Conservation (phyloP, 2,329 filamentous ascomycete species). For the Aspergillus sp. region DNA sequence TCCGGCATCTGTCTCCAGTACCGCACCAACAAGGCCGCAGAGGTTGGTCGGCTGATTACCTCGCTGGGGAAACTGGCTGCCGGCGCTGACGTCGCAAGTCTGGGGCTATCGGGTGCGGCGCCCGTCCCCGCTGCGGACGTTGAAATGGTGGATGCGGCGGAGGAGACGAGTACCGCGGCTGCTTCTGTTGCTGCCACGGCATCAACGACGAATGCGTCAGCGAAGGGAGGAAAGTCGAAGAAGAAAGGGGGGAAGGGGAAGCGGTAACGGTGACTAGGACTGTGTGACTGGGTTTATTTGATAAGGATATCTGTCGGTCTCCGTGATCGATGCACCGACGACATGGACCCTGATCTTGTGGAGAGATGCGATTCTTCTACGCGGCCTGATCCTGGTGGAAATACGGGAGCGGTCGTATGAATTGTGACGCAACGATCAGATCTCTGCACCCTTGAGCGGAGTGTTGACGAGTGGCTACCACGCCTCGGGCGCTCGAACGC, state of each 20-base stretch:
- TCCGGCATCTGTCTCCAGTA: slow-evolving; percentile 87
- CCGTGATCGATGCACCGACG: neutral
- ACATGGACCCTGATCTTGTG: no score
- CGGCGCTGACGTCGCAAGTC: slow-evolving; percentile 61
- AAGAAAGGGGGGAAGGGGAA: slow-evolving; percentile 73
- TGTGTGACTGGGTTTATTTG: neutral
- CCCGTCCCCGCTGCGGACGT: slow-evolving; percentile 29
- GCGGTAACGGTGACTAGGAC: slow-evolving; percentile 44
- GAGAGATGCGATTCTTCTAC: no score
- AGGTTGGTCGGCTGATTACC: slow-evolving; percentile 78
- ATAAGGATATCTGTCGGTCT: neutral
- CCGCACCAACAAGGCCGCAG: slow-evolving; percentile 82
- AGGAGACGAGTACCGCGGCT: neutral
- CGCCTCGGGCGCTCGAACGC: no score
- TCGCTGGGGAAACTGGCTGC: slow-evolving; percentile 73
- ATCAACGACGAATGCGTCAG: slow-evolving; percentile 18
- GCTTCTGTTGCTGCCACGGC: slow-evolving; percentile 20
- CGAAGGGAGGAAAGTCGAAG: slow-evolving; percentile 34
- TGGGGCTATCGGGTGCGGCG: slow-evolving; percentile 28
- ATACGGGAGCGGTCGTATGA: no score
- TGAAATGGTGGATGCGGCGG: slow-evolving; percentile 31
- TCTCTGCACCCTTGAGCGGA: no score
- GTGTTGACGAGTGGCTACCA: no score
- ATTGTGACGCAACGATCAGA: no score
- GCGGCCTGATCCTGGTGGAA: no score